Conservation (phyloP, 331 rosid genomes). For the Malus hybrid region DNA sequence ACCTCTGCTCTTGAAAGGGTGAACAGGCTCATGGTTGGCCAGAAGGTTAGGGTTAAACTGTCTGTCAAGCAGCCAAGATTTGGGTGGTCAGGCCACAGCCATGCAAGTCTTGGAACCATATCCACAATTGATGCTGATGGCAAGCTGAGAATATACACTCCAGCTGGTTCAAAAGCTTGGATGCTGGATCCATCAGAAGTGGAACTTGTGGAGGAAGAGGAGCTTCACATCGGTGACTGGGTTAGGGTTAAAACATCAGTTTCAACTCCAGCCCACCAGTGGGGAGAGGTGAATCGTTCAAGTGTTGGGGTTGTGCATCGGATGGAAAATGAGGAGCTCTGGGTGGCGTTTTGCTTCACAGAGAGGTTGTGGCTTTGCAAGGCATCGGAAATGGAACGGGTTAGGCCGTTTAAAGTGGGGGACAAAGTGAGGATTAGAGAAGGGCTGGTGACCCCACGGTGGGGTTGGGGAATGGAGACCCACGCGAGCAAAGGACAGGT, state of each 20-base stretch:
- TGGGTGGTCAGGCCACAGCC: slow-evolving; percentile 94
- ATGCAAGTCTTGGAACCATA: slow-evolving; percentile 64
- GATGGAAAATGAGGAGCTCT: slow-evolving; percentile 75
- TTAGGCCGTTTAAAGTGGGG: slow-evolving; percentile 62
- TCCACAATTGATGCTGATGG: slow-evolving; percentile 93
- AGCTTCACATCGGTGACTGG: slow-evolving; percentile 86
- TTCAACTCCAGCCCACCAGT: slow-evolving; percentile 82
- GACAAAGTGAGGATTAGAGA: slow-evolving; percentile 78
- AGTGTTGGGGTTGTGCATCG: slow-evolving; percentile 86
- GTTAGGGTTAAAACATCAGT: slow-evolving; percentile 71
- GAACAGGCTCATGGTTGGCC: slow-evolving; percentile 55
- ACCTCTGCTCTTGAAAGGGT: slow-evolving; percentile 61
- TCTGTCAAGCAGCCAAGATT: slow-evolving; percentile 73
- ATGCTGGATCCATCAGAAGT: slow-evolving; percentile 96
- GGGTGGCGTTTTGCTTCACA: slow-evolving; percentile 86
- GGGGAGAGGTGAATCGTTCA: slow-evolving; percentile 91
- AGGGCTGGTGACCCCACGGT: slow-evolving; percentile 73
- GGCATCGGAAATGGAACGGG: slow-evolving; percentile 67
- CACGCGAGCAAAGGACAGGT: slow-evolving; percentile 89
- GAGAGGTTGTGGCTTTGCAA: slow-evolving; percentile 94
- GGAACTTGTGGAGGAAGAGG: slow-evolving; percentile 61
- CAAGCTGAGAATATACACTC: slow-evolving; percentile 79
- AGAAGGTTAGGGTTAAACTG: slow-evolving; percentile 65
- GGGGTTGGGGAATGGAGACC: slow-evolving; percentile 99
- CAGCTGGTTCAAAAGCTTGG: slow-evolving; percentile 89